Percentiles rank a stretch among this genome's conserved stretches.
Evolutionary conservation across 805 yeast genomes (phyloP).

Genomic region (Cyberlindnera mississippiensis): DNA sequence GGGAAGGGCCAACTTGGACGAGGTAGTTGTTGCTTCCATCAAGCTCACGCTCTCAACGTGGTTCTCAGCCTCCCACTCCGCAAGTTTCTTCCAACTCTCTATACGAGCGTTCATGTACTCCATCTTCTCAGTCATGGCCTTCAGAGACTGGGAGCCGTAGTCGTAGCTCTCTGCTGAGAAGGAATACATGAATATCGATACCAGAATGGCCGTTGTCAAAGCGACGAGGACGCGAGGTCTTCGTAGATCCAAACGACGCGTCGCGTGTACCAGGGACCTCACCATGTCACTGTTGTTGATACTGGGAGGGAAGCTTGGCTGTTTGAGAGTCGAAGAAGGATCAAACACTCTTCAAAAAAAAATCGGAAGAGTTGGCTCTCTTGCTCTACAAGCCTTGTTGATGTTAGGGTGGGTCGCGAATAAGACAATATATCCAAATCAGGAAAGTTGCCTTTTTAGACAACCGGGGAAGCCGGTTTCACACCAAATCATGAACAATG

Average conservation of each 20-base stretch:
- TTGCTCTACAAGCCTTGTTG: neutral
- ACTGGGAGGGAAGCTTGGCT: too few relatives aligned
- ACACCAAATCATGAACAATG: too few relatives aligned
- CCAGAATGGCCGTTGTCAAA: neutral
- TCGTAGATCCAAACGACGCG: conserved; percentile 7
- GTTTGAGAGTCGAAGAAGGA: neutral
- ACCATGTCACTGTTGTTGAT: neutral
- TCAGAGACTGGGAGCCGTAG: conserved; percentile 12
- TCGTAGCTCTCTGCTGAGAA: conserved; percentile 12
- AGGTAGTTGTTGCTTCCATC: neutral
- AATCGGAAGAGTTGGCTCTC: too few relatives aligned
- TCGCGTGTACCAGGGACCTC: neutral
- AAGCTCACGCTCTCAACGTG: conserved; percentile 3
- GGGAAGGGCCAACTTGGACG: neutral
- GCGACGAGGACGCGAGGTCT: conserved; percentile 3
- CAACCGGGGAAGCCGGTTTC: neutral
- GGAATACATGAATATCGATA: neutral
- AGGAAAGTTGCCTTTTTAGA: neutral
- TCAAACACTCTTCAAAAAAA: neutral
- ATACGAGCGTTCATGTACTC: conserved; percentile 11
- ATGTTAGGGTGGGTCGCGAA: neutral
- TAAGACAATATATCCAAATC: neutral
- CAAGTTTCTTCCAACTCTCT: conserved; percentile 13
- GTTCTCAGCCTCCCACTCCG: conserved; percentile 4
- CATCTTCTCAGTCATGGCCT: conserved; percentile 11